Evolutionary conservation across 352 stramenopile genomes (phyloP), one percentile per base, ranked within the genome.

Genomic region (Phytopythium delawarense): DNA sequence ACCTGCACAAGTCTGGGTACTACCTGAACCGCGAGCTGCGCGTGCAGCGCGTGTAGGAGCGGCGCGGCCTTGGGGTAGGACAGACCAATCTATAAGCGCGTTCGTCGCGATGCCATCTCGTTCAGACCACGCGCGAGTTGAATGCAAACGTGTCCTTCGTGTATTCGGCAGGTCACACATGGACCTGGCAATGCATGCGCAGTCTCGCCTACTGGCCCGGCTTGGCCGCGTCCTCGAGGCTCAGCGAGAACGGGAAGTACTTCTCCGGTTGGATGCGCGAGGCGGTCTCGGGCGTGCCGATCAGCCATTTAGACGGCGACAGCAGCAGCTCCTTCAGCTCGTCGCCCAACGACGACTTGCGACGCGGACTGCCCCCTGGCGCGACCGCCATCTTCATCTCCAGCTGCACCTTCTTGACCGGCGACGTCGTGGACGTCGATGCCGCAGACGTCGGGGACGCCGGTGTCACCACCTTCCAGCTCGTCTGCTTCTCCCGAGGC

Each of bases 1-100:
- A 92, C 59, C 61, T 94, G 61, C 85, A 94, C 79, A 94, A 94
- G 67, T 67, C 75, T 1, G 83, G 83, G 0, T 94, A 87, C 70
- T 92, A 73, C 63, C 64, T 94, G 18, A 89, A 75, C 61, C 67
- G 73, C 32, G 80, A 92, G 34, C 70, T 92, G 40, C 83, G 79
- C 34, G 84, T 90, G 28, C 72, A 88, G 65, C 54, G 54, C 15
- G 25, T 37, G n/a, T 58, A 58, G 56, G 28, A 51, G 55, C 55
- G 18, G 23, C 34, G 12, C 15, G 20, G 18, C 16, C 16, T 0
- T 8, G 8, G 40, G 7, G 20, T 1, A 46, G 18, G 40, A 21
- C 40, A 46, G 40, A 46, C 23, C 40, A 21, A 46, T 46, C 40
- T 46, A 21, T 46, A 8, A 46, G 16, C 40, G 15, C 40, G 40